phyloP scores from a whole-genome alignment of 106 monocot genomes.

The Apostasia ramifera region DNA sequence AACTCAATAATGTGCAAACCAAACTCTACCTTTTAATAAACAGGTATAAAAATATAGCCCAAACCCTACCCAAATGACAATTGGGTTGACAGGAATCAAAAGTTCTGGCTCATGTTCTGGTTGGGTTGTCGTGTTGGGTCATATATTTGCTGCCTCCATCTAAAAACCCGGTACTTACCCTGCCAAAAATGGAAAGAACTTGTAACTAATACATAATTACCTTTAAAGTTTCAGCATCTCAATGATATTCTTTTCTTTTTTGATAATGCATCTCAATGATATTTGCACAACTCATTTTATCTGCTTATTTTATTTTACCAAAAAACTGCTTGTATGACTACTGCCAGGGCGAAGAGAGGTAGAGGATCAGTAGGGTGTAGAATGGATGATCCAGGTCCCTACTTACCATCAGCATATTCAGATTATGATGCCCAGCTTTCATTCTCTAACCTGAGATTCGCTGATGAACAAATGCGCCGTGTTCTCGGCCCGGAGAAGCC shows the following conservation, averaged over 20 bases:
- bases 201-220: no score
- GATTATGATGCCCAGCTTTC: conserved; percentile 3
- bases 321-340: neutral
- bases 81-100: no score
- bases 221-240: neutral
- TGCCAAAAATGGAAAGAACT: no score
- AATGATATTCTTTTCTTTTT: neutral
- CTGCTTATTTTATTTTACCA: neutral
- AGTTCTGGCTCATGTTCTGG: no score
- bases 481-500: conserved; percentile 71
- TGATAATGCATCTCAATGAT: neutral
- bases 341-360: conserved; percentile 70
- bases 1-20: no score
- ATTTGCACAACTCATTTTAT: neutral
- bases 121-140: no score
- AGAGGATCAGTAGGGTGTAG: conserved; percentile 84
- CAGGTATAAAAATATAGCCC: no score
- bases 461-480: conserved; percentile 33
- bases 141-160: no score
- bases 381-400: conserved; percentile 98
- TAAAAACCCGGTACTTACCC: no score
- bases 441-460: conserved; percentile 17
- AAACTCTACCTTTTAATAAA: no score
- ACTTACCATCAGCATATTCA: conserved; percentile 13
- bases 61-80: no score